Conservation (phyloP, 352 stramenopile species). For the Globisporangium splendens region DNA sequence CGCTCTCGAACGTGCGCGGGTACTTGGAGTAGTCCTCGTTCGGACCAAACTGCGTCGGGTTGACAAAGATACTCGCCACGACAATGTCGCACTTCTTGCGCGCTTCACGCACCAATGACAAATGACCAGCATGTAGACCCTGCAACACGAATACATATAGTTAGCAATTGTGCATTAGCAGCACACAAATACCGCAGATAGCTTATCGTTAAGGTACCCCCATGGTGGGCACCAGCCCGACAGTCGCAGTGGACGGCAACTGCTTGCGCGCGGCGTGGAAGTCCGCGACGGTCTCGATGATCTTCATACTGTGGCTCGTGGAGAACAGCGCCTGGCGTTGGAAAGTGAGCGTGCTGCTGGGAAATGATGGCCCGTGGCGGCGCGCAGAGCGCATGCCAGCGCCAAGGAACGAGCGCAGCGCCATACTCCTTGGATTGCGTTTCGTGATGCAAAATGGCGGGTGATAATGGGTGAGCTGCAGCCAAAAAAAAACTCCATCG, state of each 20-base stretch:
- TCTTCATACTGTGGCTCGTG: constrained; percentile 8
- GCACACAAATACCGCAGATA: too few relatives aligned
- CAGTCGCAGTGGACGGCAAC: constrained; percentile 43
- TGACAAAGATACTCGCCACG: constrained; percentile 98
- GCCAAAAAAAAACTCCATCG: too few relatives aligned
- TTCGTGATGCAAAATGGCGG: too few relatives aligned
- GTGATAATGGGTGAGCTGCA: too few relatives aligned
- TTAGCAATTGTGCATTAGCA: too few relatives aligned
- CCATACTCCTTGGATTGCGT: too few relatives aligned
- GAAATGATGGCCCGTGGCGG: too few relatives aligned
- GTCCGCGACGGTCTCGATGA: constrained; percentile 50
- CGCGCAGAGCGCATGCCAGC: too few relatives aligned
- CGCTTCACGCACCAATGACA: constrained; percentile 88
- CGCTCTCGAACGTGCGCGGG: constrained; percentile 93
- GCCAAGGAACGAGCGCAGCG: too few relatives aligned
- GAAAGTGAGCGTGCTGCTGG: too few relatives aligned
- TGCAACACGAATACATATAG: constrained; percentile 12
- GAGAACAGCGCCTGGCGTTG: neutral
- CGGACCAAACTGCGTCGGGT: constrained; percentile 97
- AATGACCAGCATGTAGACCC: constrained; percentile 95
- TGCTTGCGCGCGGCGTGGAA: constrained; percentile 51
- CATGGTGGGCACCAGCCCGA: constrained; percentile 99
- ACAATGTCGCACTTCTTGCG: constrained; percentile 92
- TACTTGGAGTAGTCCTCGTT: constrained; percentile 99
- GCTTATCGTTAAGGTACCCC: constrained; percentile 54